phyloP scores from a whole-genome alignment of 192 early-diverging fungal genomes.

The Spizellomyces sp. region DNA sequence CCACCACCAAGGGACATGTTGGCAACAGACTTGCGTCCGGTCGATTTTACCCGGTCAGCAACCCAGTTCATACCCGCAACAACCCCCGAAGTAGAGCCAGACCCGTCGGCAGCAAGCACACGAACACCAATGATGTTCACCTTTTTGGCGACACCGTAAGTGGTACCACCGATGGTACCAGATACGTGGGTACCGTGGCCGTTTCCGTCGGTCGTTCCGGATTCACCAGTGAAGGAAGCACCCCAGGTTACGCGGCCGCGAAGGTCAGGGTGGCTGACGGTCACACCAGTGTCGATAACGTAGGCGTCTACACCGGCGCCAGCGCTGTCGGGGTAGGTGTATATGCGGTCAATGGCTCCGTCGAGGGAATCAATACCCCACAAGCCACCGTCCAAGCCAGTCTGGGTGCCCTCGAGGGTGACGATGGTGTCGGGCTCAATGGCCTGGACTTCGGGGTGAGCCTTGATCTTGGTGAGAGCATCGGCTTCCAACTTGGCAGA shows the following conservation, averaged over 20 bases:
- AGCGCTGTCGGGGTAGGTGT: conserved; percentile 53
- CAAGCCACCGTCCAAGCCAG: conserved; percentile 25
- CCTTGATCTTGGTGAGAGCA: conserved; percentile 17
- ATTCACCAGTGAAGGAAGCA: conserved; percentile 43
- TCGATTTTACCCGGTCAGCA: conserved; percentile 12
- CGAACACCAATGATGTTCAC: conserved; percentile 61
- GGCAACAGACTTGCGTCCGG: conserved; percentile 18
- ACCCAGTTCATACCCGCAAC: conserved; percentile 58
- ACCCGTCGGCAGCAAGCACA: conserved; percentile 56
- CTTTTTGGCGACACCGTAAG: conserved; percentile 69
- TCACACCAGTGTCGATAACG: conserved; percentile 77
- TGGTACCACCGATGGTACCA: conserved; percentile 50
- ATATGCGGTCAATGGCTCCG: conserved; percentile 32
- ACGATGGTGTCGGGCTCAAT: conserved; percentile 48
- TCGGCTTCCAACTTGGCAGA: conserved; percentile 20
- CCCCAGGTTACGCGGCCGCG: conserved; percentile 73
- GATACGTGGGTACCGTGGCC: conserved; percentile 49
- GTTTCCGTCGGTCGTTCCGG: conserved; percentile 35
- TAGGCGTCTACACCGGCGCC: conserved; percentile 63
- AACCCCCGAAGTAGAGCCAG: conserved; percentile 51
- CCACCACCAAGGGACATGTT: conserved; percentile 81
- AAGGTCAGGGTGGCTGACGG: conserved; percentile 79
- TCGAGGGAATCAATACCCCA: conserved; percentile 57
- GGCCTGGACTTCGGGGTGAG: conserved; percentile 35
- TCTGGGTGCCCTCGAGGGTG: conserved; percentile 17